Conservation (phyloP, 2,329 filamentous ascomycete species). For the Massarina eburnea region DNA sequence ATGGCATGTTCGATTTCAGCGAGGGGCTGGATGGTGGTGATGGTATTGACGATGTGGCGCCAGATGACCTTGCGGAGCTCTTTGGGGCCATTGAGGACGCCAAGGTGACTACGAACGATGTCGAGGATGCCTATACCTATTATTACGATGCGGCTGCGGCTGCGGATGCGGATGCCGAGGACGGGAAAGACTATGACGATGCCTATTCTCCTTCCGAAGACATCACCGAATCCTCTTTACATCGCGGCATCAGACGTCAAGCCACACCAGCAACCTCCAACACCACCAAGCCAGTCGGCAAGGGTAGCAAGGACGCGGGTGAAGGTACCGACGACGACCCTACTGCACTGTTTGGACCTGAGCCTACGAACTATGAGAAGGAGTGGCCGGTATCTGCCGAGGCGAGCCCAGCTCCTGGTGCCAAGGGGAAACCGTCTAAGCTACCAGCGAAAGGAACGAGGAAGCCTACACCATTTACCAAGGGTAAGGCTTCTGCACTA, state of each 20-base stretch:
- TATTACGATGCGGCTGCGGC: constrained; percentile 1
- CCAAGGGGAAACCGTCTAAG: no score
- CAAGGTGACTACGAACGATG: background rate
- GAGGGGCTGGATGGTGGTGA: background rate
- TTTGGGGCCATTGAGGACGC: background rate
- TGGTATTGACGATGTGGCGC: background rate
- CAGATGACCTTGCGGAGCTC: background rate
- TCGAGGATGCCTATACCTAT: background rate
- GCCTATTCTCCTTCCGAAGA: background rate
- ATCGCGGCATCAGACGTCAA: background rate
- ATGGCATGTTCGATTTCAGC: background rate
- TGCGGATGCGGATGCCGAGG: background rate
- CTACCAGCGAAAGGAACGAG: no score
- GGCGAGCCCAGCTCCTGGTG: background rate
- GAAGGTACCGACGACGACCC: constrained; percentile 6
- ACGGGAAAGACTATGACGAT: background rate
- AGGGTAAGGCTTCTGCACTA: background rate
- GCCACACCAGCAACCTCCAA: background rate
- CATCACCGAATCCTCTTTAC: background rate
- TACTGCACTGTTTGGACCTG: constrained; percentile 5
- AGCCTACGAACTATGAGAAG: constrained; percentile 8
- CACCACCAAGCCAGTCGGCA: background rate
- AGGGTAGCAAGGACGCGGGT: background rate
- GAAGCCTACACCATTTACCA: no score
- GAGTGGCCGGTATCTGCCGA: constrained; percentile 4